Percentiles rank a stretch among this genome's conserved stretches.
Evolutionary conservation across 1,139 yeast genomes (phyloP).

Genomic region (Saccharomycopsis hybrid): DNA sequence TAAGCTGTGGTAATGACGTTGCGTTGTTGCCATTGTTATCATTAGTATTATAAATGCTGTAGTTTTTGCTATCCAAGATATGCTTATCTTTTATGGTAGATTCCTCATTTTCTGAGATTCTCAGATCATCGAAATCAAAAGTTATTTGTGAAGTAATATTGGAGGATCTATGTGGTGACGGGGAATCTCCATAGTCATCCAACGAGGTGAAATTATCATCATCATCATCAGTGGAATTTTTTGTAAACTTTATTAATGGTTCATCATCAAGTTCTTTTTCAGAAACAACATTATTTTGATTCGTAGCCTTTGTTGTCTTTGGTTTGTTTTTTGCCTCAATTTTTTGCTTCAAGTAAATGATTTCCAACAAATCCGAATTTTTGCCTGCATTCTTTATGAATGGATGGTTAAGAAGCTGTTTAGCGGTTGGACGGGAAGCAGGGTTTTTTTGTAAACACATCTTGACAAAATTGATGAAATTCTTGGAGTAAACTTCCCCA

Average conservation of each 20-base stretch:
- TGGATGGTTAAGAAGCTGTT: slow-evolving; percentile 50
- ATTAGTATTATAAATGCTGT: not conserved
- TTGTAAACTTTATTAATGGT: not conserved
- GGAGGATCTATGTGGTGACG: too few species aligned
- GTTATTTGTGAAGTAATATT: slow-evolving; percentile 11
- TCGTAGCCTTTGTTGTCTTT: not conserved
- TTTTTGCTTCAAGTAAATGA: slow-evolving; percentile 23
- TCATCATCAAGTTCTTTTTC: not conserved
- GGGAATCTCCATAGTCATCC: too few species aligned
- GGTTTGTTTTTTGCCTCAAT: slow-evolving; percentile 1
- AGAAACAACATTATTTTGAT: not conserved
- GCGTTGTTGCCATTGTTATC: not conserved
- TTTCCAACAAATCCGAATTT: slow-evolving; percentile 28
- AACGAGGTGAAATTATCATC: too few species aligned
- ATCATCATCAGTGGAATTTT: too few species aligned
- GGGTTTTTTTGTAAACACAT: slow-evolving; percentile 64
- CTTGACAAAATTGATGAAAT: slow-evolving; percentile 57
- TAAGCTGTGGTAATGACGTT: too few species aligned
- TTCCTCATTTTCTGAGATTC: not conserved
- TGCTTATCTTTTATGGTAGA: slow-evolving; percentile 1
- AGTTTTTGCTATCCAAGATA: not conserved
- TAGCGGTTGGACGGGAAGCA: slow-evolving; percentile 48
- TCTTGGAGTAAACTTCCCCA: slow-evolving; percentile 29
- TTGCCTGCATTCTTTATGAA: slow-evolving; percentile 46
- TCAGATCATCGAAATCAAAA: slow-evolving; percentile 21